Evolutionary conservation across 2,329 filamentous ascomycete species (phyloP).

Genomic region (Fusarium citri): DNA sequence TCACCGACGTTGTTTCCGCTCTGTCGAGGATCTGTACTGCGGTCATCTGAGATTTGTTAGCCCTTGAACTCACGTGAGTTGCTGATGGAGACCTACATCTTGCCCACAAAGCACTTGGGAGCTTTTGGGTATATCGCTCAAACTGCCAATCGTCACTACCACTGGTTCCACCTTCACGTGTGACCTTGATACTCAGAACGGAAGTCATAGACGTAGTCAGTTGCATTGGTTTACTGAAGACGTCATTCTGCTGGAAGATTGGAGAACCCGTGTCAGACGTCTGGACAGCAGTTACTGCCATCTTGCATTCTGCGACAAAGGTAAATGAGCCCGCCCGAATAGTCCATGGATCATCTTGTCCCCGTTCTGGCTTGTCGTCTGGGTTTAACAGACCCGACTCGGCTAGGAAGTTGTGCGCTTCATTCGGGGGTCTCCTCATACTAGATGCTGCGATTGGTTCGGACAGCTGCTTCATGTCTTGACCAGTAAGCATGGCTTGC

Average conservation of each 20-base stretch:
- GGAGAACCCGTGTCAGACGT: not conserved
- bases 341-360: constrained; percentile 3
- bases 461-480: not conserved
- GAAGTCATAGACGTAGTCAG: not conserved
- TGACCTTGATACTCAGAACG: not conserved
- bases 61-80: not conserved
- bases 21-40: not conserved
- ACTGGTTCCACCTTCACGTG: not conserved
- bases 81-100: not conserved
- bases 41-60: not conserved
- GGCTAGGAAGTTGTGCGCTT: constrained; percentile 12
- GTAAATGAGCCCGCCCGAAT: not conserved
- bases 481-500: not conserved
- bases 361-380: not conserved
- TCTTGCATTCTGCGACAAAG: constrained; percentile 12
- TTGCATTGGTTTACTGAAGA: constrained; percentile 11
- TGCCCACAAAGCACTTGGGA: constrained; percentile 3
- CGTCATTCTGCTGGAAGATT: not conserved
- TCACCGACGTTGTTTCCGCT: constrained; percentile 9
- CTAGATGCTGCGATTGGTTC: not conserved
- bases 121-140: not conserved
- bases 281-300: not conserved
- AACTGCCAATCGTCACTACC: constrained; percentile 3
- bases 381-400: not conserved
- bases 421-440: not conserved